A percentile compares a stretch with the other conserved stretches of the same genome.
Conservation (phyloP, 2,329 filamentous ascomycete species). For the Hypoxylon sp. region DNA sequence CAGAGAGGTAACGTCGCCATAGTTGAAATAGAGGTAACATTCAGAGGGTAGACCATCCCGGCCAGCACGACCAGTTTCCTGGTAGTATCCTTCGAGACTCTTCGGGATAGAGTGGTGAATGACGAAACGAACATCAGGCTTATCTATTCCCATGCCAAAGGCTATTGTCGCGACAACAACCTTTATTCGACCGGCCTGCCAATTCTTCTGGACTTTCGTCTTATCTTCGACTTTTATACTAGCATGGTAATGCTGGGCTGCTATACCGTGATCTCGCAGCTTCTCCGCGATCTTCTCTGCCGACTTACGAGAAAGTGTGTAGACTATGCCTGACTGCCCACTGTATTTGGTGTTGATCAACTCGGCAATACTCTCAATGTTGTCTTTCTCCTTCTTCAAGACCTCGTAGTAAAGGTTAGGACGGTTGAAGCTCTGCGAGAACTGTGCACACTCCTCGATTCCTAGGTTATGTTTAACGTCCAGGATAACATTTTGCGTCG, state of each 20-base stretch:
- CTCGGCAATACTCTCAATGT: constrained; percentile 67
- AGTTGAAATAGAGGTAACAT: constrained; percentile 92
- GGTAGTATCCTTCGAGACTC: constrained; percentile 97
- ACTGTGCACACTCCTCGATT: constrained; percentile 83
- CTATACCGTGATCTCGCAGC: constrained; percentile 75
- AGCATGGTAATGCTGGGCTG: constrained; percentile 89
- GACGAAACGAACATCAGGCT: constrained; percentile 95
- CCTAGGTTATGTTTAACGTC: constrained; percentile 94
- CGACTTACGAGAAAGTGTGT: constrained; percentile 87
- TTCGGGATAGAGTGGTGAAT: constrained; percentile 95
- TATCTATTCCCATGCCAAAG: constrained; percentile 99
- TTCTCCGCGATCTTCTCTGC: constrained; percentile 85
- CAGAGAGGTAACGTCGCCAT: constrained; percentile 80
- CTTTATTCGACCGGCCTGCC: constrained; percentile 85
- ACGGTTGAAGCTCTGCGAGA: constrained; percentile 96
- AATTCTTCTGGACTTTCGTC: constrained; percentile 78
- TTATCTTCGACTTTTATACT: constrained; percentile 79
- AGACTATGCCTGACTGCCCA: constrained; percentile 88
- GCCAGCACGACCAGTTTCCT: constrained; percentile 95
- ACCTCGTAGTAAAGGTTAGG: constrained; percentile 95
- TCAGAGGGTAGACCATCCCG: constrained; percentile 89
- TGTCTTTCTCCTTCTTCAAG: constrained; percentile 75
- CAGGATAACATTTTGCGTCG: constrained; percentile 90
- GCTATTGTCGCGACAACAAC: constrained; percentile 98
- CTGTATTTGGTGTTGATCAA: constrained; percentile 80